These are phyloP conservation scores for Acacia confusa DNA, from an alignment of 306 rosid genomes.

Conservation along the genomic window DNA sequence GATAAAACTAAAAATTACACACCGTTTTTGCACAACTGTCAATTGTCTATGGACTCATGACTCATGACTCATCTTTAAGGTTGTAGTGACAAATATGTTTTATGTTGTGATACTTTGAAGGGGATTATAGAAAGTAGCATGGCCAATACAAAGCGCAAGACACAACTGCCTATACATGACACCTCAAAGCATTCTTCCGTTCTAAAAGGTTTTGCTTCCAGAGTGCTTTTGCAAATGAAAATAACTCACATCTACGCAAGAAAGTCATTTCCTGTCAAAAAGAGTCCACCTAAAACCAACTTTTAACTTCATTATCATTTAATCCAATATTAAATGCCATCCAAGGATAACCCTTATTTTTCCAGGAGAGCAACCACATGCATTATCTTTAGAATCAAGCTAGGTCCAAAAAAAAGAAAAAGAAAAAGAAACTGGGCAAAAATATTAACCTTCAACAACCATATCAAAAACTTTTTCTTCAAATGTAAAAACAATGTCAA, in stretches of 20 bases:
- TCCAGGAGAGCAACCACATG: not conserved
- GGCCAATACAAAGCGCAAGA: not conserved
- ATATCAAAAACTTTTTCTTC: conserved; percentile 95
- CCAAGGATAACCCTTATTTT: not conserved
- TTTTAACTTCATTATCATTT: conserved; percentile 8
- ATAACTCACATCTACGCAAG: not conserved
- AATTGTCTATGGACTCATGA: not conserved
- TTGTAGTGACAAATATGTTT: too few relatives aligned
- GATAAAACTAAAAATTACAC: not conserved
- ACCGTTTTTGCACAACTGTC: not conserved
- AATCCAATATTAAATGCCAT: not conserved
- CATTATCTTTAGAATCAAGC: not conserved
- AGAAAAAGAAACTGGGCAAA: conserved; percentile 19
- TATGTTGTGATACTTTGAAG: not conserved
- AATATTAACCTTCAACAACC: conserved; percentile 79
- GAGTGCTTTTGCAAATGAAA: not conserved
- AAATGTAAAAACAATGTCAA: conserved; percentile 79
- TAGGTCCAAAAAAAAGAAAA: conserved; percentile 18
- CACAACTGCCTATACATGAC: not conserved
- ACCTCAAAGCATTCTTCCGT: not conserved
- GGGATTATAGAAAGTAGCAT: not conserved
- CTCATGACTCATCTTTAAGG: not conserved
- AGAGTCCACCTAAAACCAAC: not conserved
- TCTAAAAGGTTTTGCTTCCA: not conserved
- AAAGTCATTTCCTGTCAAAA: conserved; percentile 2